These are phyloP conservation scores for Clitoria ternatea DNA, from an alignment of 306 rosid genomes.

Conservation along the genomic window DNA sequence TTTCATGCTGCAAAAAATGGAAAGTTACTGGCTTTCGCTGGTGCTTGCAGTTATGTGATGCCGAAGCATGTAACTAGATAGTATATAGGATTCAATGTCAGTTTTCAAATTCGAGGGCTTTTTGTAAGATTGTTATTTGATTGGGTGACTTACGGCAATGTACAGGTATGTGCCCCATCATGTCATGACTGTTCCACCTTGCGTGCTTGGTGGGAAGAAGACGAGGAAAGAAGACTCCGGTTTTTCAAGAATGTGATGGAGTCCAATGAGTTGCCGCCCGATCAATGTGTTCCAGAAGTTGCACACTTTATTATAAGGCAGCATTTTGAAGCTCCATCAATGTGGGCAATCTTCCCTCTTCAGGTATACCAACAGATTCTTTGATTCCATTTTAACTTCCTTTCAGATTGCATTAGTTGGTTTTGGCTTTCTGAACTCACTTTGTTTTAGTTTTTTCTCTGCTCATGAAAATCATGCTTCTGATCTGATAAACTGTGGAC, in stretches of 20 bases:
- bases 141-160: background rate
- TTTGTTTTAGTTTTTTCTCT: background rate
- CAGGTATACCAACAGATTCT: slow-evolving; percentile 54
- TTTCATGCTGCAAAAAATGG: background rate
- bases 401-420: background rate
- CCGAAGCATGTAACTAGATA: background rate
- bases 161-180: slow-evolving; percentile 95
- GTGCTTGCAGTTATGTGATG: slow-evolving; percentile 1
- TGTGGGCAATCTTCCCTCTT: slow-evolving; percentile 99
- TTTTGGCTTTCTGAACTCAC: background rate
- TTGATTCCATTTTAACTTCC: background rate
- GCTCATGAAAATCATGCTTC: slow-evolving; percentile 12
- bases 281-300: slow-evolving; percentile 69
- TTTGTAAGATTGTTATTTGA: slow-evolving; percentile 13
- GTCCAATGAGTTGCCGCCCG: slow-evolving; percentile 64
- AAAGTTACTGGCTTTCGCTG: background rate
- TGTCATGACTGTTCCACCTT: slow-evolving; percentile 94
- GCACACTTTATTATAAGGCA: slow-evolving; percentile 63
- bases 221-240: slow-evolving; percentile 78
- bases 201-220: slow-evolving; percentile 99
- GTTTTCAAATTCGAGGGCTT: background rate
- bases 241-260: slow-evolving; percentile 63
- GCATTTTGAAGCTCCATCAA: slow-evolving; percentile 93
- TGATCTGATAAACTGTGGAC: slow-evolving; percentile 31
- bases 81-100: background rate